Conservation (phyloP, 139 green algal species). For the Closterium sp. region DNA sequence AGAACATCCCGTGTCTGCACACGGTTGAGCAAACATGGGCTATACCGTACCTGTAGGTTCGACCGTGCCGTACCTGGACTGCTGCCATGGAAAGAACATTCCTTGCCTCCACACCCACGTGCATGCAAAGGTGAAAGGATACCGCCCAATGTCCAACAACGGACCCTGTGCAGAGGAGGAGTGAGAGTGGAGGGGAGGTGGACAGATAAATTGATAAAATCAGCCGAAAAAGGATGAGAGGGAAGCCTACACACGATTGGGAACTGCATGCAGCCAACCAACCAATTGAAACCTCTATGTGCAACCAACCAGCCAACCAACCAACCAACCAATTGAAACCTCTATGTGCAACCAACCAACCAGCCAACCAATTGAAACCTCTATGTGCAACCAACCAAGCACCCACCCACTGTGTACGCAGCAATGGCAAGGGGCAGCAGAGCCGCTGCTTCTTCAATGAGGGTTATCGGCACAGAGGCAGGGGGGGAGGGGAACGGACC, state of each 20-base stretch:
- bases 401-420: slow-evolving; percentile 23
- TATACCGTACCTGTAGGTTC: background rate
- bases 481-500: background rate
- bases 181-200: background rate
- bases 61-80: background rate
- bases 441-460: slow-evolving; percentile 27
- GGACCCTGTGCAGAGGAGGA: slow-evolving; percentile 10
- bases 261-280: too few relatives aligned
- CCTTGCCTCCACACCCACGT: slow-evolving; percentile 16
- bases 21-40: too few relatives aligned
- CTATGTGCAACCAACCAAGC: too few relatives aligned
- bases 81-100: slow-evolving; percentile 5
- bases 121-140: slow-evolving; percentile 22
- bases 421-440: slow-evolving; percentile 40
- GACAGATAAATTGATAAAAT: too few relatives aligned
- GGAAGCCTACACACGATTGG: too few relatives aligned
- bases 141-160: slow-evolving; percentile 16
- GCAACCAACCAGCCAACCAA: too few relatives aligned
- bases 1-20: slow-evolving; percentile 14
- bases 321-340: too few relatives aligned
- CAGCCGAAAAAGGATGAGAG: too few relatives aligned
- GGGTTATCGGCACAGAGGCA: background rate
- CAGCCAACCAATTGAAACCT: too few relatives aligned
- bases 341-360: too few relatives aligned
- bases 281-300: too few relatives aligned